Conservation (phyloP, 2,329 filamentous ascomycete genomes). For the Colletotrichum musicola region DNA sequence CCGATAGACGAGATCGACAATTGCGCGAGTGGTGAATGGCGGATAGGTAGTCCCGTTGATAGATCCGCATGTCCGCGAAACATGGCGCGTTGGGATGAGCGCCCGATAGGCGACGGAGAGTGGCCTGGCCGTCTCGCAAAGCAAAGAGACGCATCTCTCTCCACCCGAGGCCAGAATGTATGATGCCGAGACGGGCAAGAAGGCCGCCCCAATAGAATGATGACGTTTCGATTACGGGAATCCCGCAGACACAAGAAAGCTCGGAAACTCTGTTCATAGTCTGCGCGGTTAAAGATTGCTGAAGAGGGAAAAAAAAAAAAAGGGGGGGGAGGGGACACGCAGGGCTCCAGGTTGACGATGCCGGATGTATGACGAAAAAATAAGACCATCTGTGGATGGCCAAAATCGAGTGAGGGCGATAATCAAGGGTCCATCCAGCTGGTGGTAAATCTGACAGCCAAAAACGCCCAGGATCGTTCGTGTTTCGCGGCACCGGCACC, state of each 20-base stretch:
- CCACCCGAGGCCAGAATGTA: neutral
- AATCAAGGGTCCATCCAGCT: constrained; percentile 7
- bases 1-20: constrained; percentile 20
- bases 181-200: constrained; percentile 8
- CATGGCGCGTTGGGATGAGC: constrained; percentile 14
- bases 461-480: constrained; percentile 11
- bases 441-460: constrained; percentile 5
- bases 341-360: constrained; percentile 27
- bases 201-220: constrained; percentile 7
- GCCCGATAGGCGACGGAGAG: constrained; percentile 16
- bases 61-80: constrained; percentile 12
- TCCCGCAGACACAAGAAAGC: neutral
- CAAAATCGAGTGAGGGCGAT: neutral
- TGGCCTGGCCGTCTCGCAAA: constrained; percentile 11
- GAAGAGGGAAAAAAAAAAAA: neutral
- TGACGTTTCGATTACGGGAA: constrained; percentile 27
- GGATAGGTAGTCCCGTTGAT: neutral
- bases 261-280: constrained; percentile 9
- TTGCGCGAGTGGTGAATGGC: constrained; percentile 6
- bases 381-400: constrained; percentile 9
- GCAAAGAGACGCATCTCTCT: constrained; percentile 14
- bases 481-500: constrained; percentile 15
- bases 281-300: neutral
- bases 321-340: neutral
- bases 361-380: constrained; percentile 28